A percentile compares a stretch with the other conserved stretches of the same genome.
These are phyloP conservation scores for Didymella exigua DNA, from an alignment of 2,329 filamentous ascomycete species.

Conservation along the genomic window DNA sequence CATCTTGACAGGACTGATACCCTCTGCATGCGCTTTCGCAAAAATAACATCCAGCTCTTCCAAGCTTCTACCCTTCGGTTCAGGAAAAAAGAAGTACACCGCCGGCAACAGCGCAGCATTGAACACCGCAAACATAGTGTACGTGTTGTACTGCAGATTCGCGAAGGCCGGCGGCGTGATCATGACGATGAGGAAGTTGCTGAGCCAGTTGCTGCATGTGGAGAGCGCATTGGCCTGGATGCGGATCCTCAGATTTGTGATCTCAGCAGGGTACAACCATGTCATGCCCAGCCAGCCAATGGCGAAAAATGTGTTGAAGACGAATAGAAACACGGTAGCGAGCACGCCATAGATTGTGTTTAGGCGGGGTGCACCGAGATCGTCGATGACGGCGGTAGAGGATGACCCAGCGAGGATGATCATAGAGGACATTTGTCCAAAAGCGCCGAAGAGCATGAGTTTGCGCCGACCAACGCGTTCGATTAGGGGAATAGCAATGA, in stretches of 20 bases:
- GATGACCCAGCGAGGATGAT: conserved; percentile 41
- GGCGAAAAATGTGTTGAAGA: conserved; percentile 92
- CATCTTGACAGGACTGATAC: conserved; percentile 57
- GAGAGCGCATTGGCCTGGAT: conserved; percentile 85
- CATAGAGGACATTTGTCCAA: conserved; percentile 43
- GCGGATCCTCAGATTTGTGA: conserved; percentile 86
- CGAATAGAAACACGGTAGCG: conserved; percentile 79
- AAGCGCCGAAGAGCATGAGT: conserved; percentile 47
- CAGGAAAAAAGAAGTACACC: conserved; percentile 66
- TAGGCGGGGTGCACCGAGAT: conserved; percentile 21
- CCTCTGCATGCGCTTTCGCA: conserved; percentile 55
- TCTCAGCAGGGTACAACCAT: conserved; percentile 71
- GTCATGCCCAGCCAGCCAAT: conserved; percentile 76
- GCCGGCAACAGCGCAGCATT: conserved; percentile 62
- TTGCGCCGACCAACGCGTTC: conserved; percentile 46
- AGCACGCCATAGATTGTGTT: conserved; percentile 11
- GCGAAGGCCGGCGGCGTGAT: conserved; percentile 66
- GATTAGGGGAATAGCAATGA: conserved; percentile 49
- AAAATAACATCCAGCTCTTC: conserved; percentile 65
- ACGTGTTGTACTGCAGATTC: conserved; percentile 61
- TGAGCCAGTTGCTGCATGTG: conserved; percentile 66
- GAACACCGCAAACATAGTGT: conserved; percentile 62
- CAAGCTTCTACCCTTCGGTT: conserved; percentile 58
- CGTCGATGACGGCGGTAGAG: conserved; percentile 27
- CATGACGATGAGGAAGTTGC: conserved; percentile 68